Base-by-base conservation (phyloP, 176 grass and related monocot genomes). In the Raddia guianensis region DNA sequence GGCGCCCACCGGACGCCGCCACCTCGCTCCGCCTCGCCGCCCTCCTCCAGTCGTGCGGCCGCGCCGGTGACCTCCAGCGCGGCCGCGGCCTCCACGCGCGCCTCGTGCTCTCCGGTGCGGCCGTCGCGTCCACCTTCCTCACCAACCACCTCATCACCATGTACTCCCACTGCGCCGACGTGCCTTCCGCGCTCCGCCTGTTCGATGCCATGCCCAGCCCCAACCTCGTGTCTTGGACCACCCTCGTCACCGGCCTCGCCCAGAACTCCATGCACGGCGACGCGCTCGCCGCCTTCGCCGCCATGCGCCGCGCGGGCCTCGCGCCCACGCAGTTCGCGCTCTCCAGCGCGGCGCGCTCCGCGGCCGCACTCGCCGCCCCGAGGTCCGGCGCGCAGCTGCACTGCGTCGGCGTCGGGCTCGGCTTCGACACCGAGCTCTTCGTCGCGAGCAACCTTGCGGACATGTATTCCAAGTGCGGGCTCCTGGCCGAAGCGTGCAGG, bases 141-240 rank as follows among this genome's bases (percentile, higher is more conserved):
- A 49, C 85, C 52, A 93, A 93, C 85, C 88, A 90, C 70, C 88
- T 93, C 85, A 72, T 93, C 85, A 93, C 72, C 60, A 90, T 90
- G 91, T 93, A 90, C 79, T 52, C 78, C 75, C 79, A 82, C 62
- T 87, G 91, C 81, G 69, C 77, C 74, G 79, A 90, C 81, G 53
- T 78, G 78, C 13, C 51, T 68, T 77, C 81, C 68, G 91, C 87
- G 48, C 71, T 56, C 49, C 77, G 62, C 82, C 55, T 90, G 74
- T 90, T 93, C 87, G 44, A 16, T 56, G 78, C 60, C 70, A 65
- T 90, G 74, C 72, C 81, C 66, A 55, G 67, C 37, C 85, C 79
- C 66, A 93, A 93, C 82, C 70, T 74, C 52, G 82, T 90, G 10
- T 88, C 85, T 20, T 93, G 88, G 88, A 88, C 91, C n/a, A 79